Evolutionary conservation across 2,329 filamentous ascomycete species (phyloP).

Genomic region (Ophiobolus disseminans): DNA sequence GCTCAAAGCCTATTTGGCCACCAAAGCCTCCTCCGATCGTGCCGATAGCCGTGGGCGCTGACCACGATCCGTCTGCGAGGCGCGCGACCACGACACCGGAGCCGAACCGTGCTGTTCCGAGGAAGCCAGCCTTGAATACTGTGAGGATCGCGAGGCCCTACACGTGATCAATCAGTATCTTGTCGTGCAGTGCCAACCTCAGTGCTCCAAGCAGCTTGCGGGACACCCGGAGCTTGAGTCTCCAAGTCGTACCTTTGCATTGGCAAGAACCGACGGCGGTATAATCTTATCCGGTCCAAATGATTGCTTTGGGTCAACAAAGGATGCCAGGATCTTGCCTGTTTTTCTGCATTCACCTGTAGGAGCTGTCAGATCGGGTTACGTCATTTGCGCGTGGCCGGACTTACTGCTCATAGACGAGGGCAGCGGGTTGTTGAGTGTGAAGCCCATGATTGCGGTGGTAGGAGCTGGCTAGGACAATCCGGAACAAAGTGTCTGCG

Average conservation of each 20-base stretch:
- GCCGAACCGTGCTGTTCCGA: constrained; percentile 81
- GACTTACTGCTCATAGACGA: constrained; percentile 61
- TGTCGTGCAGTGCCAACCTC: constrained; percentile 1
- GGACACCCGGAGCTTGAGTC: constrained; percentile 8
- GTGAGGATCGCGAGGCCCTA: constrained; percentile 84
- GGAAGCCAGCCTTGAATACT: constrained; percentile 85
- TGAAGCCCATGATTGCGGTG: constrained; percentile 50
- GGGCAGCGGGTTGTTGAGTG: constrained; percentile 62
- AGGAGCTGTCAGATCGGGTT: constrained; percentile 45
- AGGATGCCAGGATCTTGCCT: constrained; percentile 92
- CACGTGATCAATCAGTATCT: constrained; percentile 9
- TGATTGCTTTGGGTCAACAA: constrained; percentile 89
- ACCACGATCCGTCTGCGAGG: constrained; percentile 79
- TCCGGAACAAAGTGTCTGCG: not conserved
- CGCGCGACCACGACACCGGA: constrained; percentile 83
- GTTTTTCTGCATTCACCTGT: constrained; percentile 97
- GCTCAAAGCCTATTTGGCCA: constrained; percentile 84
- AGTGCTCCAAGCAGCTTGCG: constrained; percentile 2
- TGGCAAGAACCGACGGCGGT: constrained; percentile 84
- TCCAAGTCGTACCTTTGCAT: constrained; percentile 77
- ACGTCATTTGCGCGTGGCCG: constrained; percentile 12
- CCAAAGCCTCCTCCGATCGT: constrained; percentile 83
- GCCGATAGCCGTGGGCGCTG: constrained; percentile 80
- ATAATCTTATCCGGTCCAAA: constrained; percentile 98
- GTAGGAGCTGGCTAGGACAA: constrained; percentile 9